A percentile compares a stretch with the other conserved stretches of the same genome.
Evolutionary conservation across 2,329 filamentous ascomycete genomes (phyloP).

Genomic region (Paraphaeosphaeria minitans): DNA sequence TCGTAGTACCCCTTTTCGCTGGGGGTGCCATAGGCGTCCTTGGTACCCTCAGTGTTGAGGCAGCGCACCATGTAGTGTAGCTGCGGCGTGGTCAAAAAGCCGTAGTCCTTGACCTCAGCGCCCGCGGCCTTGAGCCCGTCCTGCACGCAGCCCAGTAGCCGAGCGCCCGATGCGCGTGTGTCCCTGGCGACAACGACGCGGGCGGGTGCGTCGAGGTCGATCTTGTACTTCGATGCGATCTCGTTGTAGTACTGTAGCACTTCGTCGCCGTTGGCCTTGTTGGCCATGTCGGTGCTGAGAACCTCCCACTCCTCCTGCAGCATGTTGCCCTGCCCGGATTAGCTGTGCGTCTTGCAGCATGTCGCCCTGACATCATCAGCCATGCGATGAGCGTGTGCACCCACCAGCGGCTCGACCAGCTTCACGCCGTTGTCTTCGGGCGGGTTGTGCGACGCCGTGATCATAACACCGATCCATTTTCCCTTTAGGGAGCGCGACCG

Average conservation of each 20-base stretch:
- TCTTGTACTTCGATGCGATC: constrained; percentile 62
- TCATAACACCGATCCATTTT: constrained; percentile 88
- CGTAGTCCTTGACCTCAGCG: constrained; percentile 80
- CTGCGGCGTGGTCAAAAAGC: constrained; percentile 94
- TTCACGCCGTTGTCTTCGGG: constrained; percentile 70
- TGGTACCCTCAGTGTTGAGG: constrained; percentile 88
- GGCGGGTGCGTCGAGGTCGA: constrained; percentile 71
- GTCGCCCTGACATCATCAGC: constrained; percentile 66
- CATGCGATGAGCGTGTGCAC: constrained; percentile 18
- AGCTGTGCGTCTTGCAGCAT: constrained; percentile 64
- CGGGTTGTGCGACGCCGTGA: constrained; percentile 70
- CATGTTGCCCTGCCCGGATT: constrained; percentile 78
- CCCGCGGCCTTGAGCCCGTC: constrained; percentile 78
- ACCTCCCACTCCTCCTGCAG: constrained; percentile 87
- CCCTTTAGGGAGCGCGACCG: constrained; percentile 88
- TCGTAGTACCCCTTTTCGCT: constrained; percentile 94
- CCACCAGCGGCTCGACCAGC: constrained; percentile 88
- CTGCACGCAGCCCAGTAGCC: constrained; percentile 77
- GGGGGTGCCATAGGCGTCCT: constrained; percentile 83
- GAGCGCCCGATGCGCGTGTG: constrained; percentile 88
- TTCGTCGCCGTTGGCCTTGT: constrained; percentile 75
- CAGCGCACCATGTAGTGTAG: constrained; percentile 95
- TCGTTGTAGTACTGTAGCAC: constrained; percentile 77
- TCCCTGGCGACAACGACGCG: constrained; percentile 90
- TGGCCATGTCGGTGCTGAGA: constrained; percentile 87